phyloP scores from a whole-genome alignment of 768 basidiomycete species.

The Naganishia kalamii region DNA sequence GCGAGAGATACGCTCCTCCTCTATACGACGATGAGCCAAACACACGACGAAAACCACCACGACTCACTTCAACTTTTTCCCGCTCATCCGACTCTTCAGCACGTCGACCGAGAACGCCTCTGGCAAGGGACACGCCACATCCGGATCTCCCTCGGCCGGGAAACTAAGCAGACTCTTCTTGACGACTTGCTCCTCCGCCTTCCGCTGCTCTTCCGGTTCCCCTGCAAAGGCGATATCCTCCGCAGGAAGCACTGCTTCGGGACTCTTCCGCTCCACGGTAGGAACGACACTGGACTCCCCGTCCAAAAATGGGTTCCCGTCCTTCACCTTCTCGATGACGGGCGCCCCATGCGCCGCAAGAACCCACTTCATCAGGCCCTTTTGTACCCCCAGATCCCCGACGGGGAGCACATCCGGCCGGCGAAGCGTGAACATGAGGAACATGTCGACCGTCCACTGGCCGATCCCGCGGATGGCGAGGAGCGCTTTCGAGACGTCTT shows the following conservation, averaged over 20 bases:
- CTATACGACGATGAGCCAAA: constrained; percentile 16
- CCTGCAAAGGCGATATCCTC: not conserved
- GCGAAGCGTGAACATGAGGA: constrained; percentile 77
- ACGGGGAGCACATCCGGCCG: constrained; percentile 73
- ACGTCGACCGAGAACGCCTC: constrained; percentile 36
- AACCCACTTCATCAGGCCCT: constrained; percentile 45
- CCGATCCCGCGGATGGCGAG: constrained; percentile 76
- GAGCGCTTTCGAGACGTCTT: constrained; percentile 67
- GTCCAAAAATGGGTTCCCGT: not conserved
- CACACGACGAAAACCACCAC: too few species aligned
- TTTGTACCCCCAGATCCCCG: constrained; percentile 75
- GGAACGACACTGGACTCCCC: constrained; percentile 9
- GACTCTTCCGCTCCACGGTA: not conserved
- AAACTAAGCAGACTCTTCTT: constrained; percentile 10
- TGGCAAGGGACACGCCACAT: constrained; percentile 23
- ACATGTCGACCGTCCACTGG: constrained; percentile 71
- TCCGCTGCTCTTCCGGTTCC: not conserved
- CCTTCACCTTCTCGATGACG: not conserved
- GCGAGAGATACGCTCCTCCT: constrained; percentile 57
- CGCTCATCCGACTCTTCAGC: constrained; percentile 35
- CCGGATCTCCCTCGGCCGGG: not conserved
- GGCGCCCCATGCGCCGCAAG: constrained; percentile 33
- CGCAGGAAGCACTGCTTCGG: constrained; percentile 6
- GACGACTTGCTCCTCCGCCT: constrained; percentile 4
- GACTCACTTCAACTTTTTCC: constrained; percentile 44